Base-by-base conservation (phyloP, 78 protist species). In the Dictyostelium discoideum region DNA sequence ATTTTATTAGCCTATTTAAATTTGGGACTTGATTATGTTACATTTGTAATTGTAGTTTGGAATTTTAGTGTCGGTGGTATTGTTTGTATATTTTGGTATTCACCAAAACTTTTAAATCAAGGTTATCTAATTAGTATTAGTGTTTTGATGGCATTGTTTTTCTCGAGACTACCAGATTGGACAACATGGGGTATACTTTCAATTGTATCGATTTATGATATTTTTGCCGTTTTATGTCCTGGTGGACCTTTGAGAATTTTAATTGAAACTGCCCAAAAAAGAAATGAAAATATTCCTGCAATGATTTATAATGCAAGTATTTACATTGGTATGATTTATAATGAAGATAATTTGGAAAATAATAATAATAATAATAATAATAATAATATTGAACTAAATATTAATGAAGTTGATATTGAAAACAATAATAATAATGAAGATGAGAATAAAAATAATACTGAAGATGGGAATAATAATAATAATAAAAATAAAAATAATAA, bases 261-360 rank as follows among this genome's bases (percentile, higher is more conserved):
- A 16, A 98, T 99, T n/a, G 98, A 99, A 69, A 93, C 93, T 5
- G 96, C 99, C 0, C 97, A 99, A 82, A 95, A 97, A 69, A 95
- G 99, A 26, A 65, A 94, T 86, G 99, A 98, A 63, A 97, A 96
- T 3, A 94, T 99, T 48, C 99, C 99, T 0, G 99, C 99, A 8
- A 87, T 99, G 22, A 46, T 99, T 24, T 99, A 99, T 90, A 96
- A 92, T 82, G 97, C 94, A 22, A 48, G 76, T 80, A 82, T 90
- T 8, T 81, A 22, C 39, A 72, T 90, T 73, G 88, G 76, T 26
- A 82, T 90, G 93, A 86, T 82, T 29, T 20, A 50, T 24, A 16
- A 48, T 11, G 65, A 69, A 42, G 26, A 26, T n/a, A 20, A 8
- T 84, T 26, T 32, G 37, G 9, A 76, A 24, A 24, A 32, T 32